Base-by-base conservation (phyloP, 225 moss, liverwort and hornwort genomes). In the Ulota crispa region DNA sequence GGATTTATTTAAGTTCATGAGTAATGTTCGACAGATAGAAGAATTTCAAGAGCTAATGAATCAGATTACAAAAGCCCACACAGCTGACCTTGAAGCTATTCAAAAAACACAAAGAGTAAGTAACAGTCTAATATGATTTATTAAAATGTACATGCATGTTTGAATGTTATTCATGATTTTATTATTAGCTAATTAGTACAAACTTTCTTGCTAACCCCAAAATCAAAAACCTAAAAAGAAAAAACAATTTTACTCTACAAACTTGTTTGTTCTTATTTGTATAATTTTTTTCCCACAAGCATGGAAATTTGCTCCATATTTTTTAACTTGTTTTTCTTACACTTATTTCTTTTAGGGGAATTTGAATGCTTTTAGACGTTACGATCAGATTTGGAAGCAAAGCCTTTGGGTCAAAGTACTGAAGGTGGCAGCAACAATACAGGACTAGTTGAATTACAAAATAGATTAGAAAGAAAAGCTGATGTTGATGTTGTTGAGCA, bases 21-120 rank as follows among this genome's bases (percentile, higher is more conserved):
- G 36, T 20, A 0, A 53, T 12, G 1, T 6, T 43, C 80, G 45
- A 2, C 66, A 94, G 96, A 74, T 88, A 41, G 93, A 93, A 80
- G 91, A 92, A 36, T 89, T 94, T 19, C 85, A 88, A 81, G 86
- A 92, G 60, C 70, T 93, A 15, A 83, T 96, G 83, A 81, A 92
- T 3, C 93, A 94, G 71, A 87, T 93, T 14, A 91, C 93, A 59
- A 96, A 96, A 80, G 96, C 96, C 27, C 93, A 96, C 70, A 92
- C 96, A 26, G 76, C 81, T 52, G 96, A 96, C 32, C 89, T 96
- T 60, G 96, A 96, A 88, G 94, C 96, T 26, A 89, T 96, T 76
- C 96, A 96, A 77, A 94, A 91, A 57, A 87, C 85, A 3, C 93
- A 93, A 86, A 89, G 94, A 86, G 96, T 92, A 72, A 6, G 84